phyloP scores from a whole-genome alignment of 768 basidiomycete genomes.

The Russula foetens region DNA sequence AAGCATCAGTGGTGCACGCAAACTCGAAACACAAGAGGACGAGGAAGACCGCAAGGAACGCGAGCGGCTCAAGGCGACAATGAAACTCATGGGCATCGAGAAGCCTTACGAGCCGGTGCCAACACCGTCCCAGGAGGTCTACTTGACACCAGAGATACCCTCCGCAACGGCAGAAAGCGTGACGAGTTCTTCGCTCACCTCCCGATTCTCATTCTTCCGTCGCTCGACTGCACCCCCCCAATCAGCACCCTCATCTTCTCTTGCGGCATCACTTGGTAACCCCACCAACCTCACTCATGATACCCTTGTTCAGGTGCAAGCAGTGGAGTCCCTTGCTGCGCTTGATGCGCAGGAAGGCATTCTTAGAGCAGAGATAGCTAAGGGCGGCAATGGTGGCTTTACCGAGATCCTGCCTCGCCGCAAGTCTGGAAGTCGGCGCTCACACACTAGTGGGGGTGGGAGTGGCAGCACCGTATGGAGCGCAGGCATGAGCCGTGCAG shows the following conservation, averaged over 20 bases:
- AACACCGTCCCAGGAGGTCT: constrained; percentile 33
- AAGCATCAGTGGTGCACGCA: constrained; percentile 54
- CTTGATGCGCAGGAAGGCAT: constrained; percentile 72
- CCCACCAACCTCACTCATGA: constrained; percentile 53
- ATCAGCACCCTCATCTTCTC: constrained; percentile 41
- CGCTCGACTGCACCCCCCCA: constrained; percentile 42
- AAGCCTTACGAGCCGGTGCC: constrained; percentile 40
- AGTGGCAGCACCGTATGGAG: constrained; percentile 82
- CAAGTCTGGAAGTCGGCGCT: constrained; percentile 46
- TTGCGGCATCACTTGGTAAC: constrained; percentile 27
- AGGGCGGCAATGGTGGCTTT: constrained; percentile 65
- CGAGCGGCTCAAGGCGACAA: constrained; percentile 80
- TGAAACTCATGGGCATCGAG: constrained; percentile 91
- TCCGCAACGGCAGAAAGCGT: constrained; percentile 26
- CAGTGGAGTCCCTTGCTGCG: constrained; percentile 65
- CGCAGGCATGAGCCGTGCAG: constrained; percentile 67
- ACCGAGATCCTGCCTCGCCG: constrained; percentile 60
- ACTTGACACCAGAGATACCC: constrained; percentile 29
- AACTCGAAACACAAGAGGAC: constrained; percentile 83
- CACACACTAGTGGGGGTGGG: constrained; percentile 51
- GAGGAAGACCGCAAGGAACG: constrained; percentile 86
- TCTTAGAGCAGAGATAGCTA: constrained; percentile 66
- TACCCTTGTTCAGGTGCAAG: constrained; percentile 72
- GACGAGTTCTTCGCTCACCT: constrained; percentile 27
- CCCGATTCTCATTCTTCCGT: constrained; percentile 69